phyloP scores from a whole-genome alignment of 805 yeast species.

The Suhomyces xylopsoci region DNA sequence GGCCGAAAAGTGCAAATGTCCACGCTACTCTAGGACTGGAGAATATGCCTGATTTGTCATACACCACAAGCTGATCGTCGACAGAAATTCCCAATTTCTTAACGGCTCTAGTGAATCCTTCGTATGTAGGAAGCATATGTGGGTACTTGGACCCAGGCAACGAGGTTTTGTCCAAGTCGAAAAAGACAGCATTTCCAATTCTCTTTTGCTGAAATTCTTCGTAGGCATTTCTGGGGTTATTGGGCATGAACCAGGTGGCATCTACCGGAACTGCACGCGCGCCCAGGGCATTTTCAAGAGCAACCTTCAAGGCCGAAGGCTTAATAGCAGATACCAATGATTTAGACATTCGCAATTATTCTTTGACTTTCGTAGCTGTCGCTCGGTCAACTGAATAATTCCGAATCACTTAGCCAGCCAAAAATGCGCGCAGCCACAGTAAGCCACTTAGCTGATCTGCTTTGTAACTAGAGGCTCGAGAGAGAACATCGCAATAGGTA shows the following conservation, averaged over 20 bases:
- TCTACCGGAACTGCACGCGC: constrained; percentile 62
- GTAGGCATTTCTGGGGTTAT: constrained; percentile 54
- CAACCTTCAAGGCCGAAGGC: constrained; percentile 11
- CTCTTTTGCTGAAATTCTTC: constrained; percentile 58
- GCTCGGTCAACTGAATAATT: not conserved
- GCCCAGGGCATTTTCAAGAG: constrained; percentile 5
- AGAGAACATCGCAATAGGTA: not conserved
- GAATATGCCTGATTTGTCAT: constrained; percentile 82
- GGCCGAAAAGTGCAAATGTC: constrained; percentile 82
- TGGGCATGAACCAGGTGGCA: constrained; percentile 92
- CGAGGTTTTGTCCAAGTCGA: constrained; percentile 72
- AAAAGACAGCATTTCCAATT: constrained; percentile 63
- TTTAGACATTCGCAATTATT: constrained; percentile 3
- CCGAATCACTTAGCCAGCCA: not conserved
- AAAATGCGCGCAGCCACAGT: not conserved
- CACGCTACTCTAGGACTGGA: constrained; percentile 91
- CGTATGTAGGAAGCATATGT: constrained; percentile 79
- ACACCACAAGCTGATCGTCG: constrained; percentile 66
- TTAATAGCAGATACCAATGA: constrained; percentile 10
- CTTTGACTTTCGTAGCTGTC: not conserved
- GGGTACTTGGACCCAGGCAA: constrained; percentile 67
- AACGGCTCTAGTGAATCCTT: constrained; percentile 53
- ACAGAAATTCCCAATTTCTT: constrained; percentile 53
- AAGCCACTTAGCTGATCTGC: too few species aligned
- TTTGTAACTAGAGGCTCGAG: too few species aligned